Base-by-base conservation (phyloP, 805 yeast species). In the Starmerella bombi region DNA sequence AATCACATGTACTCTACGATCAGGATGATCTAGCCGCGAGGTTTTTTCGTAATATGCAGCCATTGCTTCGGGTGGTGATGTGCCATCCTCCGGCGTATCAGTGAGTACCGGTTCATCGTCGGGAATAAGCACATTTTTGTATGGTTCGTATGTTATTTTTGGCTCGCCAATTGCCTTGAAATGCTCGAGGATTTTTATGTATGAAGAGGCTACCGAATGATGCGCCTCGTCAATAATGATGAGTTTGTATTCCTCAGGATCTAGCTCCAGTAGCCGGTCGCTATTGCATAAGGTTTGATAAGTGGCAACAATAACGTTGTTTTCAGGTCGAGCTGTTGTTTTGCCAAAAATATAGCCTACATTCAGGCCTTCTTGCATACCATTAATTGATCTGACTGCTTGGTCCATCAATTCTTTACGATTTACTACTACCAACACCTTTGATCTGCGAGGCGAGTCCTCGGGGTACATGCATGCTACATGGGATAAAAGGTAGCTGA, bases 171-270 rank as follows among this genome's bases (percentile, higher is more conserved):
- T 29, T 25, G 53, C 47, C 0, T 64, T 63, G 51, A 86, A 83
- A 52, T 81, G 66, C 3, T 64, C 56, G 38, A 83, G 56, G 1
- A 85, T 66, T 23, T 67, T 65, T 15, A 60, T 34, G 63, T 86
- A 88, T 1, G 85, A 67, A 14, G 58, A 54, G 0, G 94, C 84
- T 1, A 81, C 80, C 0, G 93, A 77, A 59, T 86, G 96, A 55
- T 86, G 97, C 31, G 94, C 93, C 57, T 86, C 97, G 59, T 86
- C 97, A 2, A 86, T 65, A 17, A 86, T 74, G 15, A 88, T 71
- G 25, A 85, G 65, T 54, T 82, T 79, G 61, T 70, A 78, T n/a
- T 72, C 71, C 2, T 40, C 36, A 0, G 86, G 78, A 40, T 71
- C 58, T 51, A 77, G 80, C 35, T 63, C 59, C 1, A 60, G 59